Evolutionary conservation across 495 filamentous ascomycete genomes (phyloP).

Genomic region (Chaetomium cochliodes): DNA sequence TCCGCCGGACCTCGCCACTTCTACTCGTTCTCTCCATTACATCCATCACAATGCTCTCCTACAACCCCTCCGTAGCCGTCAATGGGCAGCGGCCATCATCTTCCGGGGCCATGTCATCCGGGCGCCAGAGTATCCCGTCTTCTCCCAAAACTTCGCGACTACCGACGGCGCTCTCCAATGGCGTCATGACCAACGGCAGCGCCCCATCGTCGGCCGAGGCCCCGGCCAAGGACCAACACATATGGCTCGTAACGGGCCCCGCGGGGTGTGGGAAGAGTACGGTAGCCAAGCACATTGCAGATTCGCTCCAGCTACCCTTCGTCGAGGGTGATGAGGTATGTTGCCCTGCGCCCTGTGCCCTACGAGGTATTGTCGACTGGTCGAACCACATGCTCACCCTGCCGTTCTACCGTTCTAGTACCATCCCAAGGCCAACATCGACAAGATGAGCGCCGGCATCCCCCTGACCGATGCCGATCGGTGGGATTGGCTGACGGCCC

Average conservation of each 20-base stretch:
- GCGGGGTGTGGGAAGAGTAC: slow-evolving; percentile 97
- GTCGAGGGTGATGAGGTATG: slow-evolving; percentile 96
- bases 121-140: slow-evolving; percentile 36
- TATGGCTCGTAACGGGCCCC: slow-evolving; percentile 97
- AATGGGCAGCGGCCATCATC: slow-evolving; percentile 38
- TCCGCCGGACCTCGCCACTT: not conserved
- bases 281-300: slow-evolving; percentile 74
- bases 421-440: slow-evolving; percentile 79
- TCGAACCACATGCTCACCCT: not conserved
- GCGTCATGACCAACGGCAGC: slow-evolving; percentile 25
- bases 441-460: slow-evolving; percentile 86
- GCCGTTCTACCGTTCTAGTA: slow-evolving; percentile 65
- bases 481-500: slow-evolving; percentile 94
- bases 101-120: slow-evolving; percentile 34
- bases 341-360: slow-evolving; percentile 20
- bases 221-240: slow-evolving; percentile 62
- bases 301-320: slow-evolving; percentile 70
- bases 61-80: slow-evolving; percentile 41
- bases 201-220: slow-evolving; percentile 32
- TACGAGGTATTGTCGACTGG: not conserved
- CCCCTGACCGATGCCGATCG: slow-evolving; percentile 93
- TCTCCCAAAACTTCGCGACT: slow-evolving; percentile 38
- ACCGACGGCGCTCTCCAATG: slow-evolving; percentile 32
- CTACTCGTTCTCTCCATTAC: not conserved
- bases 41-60: slow-evolving; percentile 42